Evolutionary conservation across 1,284 basidiomycete species (phyloP).

Genomic region (Erythrobasidium hasegawianum): DNA sequence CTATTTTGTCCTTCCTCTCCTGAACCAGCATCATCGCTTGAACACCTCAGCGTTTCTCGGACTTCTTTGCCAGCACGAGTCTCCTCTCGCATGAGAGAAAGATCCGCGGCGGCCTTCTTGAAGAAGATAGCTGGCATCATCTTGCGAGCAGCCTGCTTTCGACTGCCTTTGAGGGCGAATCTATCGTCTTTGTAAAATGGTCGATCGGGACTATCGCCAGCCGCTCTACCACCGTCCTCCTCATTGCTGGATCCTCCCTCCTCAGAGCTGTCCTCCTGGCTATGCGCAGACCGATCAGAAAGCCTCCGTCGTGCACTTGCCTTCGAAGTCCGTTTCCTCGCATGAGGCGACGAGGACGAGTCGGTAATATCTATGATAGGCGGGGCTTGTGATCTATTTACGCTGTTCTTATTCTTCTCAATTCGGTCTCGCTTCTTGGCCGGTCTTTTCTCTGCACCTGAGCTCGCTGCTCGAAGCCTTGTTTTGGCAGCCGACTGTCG

Average conservation of each 20-base stretch:
- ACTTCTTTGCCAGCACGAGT: conserved; percentile 23
- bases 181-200: conserved; percentile 8
- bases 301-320: too few relatives aligned
- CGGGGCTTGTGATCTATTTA: too few relatives aligned
- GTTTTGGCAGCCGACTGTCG: not conserved
- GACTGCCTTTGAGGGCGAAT: conserved; percentile 38
- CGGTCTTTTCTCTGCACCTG: too few relatives aligned
- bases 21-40: conserved; percentile 26
- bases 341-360: too few relatives aligned
- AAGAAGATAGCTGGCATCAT: conserved; percentile 45
- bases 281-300: too few relatives aligned
- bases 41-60: conserved; percentile 34
- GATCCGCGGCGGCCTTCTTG: conserved; percentile 41
- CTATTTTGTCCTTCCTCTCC: not conserved
- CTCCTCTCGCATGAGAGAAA: conserved; percentile 42
- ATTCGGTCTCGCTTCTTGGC: too few relatives aligned
- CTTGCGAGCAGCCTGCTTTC: conserved; percentile 33
- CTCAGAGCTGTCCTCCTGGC: not conserved
- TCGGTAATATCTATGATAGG: too few relatives aligned
- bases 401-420: too few relatives aligned
- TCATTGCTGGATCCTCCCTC: not conserved
- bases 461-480: too few relatives aligned
- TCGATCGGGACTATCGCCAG: conserved; percentile 21
- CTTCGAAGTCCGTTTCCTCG: too few relatives aligned
- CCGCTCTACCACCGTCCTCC: not conserved